Conservation (phyloP, 345 rosid genomes). For the Litchi chinensis region DNA sequence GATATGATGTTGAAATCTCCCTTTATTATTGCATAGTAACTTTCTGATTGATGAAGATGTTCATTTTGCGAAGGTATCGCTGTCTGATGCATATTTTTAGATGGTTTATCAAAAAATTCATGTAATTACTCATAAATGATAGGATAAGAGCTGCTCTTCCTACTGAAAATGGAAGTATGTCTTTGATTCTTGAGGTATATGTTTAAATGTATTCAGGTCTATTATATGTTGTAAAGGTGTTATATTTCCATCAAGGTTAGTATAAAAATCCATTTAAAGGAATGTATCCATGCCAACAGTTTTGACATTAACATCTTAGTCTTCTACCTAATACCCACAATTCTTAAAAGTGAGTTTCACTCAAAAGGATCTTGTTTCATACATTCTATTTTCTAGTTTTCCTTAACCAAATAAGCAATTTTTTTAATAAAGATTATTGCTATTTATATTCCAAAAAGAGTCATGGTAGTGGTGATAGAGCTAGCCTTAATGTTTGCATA, state of each 20-base stretch:
- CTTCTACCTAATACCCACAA: constrained; percentile 45
- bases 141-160: constrained; percentile 15
- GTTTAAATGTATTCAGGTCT: constrained; percentile 18
- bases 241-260: constrained; percentile 46
- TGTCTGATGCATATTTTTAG: constrained; percentile 15
- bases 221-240: constrained; percentile 40
- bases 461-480: not conserved
- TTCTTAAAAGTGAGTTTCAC: constrained; percentile 42
- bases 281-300: constrained; percentile 42
- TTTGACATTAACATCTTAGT: constrained; percentile 37
- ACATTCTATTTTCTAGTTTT: constrained; percentile 9
- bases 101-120: not conserved
- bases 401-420: constrained; percentile 13
- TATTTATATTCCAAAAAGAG: constrained; percentile 9
- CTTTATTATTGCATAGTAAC: constrained; percentile 22
- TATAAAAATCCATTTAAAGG: constrained; percentile 47
- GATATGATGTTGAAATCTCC: constrained; percentile 25
- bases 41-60: constrained; percentile 21
- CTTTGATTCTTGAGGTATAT: constrained; percentile 20
- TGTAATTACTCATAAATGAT: constrained; percentile 12
- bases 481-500: constrained; percentile 8
- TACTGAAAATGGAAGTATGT: constrained; percentile 15
- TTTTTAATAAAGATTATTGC: constrained; percentile 3
- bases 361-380: constrained; percentile 28
- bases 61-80: constrained; percentile 19